Evolutionary conservation across 2,329 filamentous ascomycete species (phyloP).

Genomic region (Paecilomyces sp.): DNA sequence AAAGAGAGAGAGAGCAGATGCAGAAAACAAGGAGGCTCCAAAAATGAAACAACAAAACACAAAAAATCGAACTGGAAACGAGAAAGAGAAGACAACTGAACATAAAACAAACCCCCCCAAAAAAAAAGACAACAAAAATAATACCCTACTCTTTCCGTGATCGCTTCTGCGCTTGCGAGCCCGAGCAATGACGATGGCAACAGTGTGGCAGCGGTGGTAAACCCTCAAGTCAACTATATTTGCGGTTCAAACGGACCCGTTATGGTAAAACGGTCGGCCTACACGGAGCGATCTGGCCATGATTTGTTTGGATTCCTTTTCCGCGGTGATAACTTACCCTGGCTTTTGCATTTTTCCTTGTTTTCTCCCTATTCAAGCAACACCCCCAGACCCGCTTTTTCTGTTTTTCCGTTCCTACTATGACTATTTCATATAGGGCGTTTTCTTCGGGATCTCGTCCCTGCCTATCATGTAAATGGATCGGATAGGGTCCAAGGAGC

Average conservation of each 20-base stretch:
- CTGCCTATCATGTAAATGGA: neutral
- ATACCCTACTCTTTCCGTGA: neutral
- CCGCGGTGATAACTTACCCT: neutral
- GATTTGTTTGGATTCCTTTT: neutral
- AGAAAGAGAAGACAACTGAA: neutral
- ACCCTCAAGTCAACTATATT: neutral
- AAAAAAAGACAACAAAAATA: neutral
- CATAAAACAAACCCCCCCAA: neutral
- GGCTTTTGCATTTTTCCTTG: neutral
- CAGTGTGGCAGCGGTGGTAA: neutral
- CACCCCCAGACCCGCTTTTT: neutral
- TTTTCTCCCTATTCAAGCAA: neutral
- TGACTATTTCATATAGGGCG: neutral
- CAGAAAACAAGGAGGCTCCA: neutral
- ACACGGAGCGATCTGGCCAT: neutral
- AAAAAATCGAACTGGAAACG: neutral
- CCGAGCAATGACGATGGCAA: neutral
- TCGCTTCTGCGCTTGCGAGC: neutral
- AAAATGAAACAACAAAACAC: neutral
- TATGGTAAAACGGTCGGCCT: neutral
- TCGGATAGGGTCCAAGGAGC: neutral
- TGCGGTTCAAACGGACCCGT: neutral
- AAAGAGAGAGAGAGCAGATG: neutral
- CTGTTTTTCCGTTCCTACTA: neutral
- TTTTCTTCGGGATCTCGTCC: neutral